Evolutionary conservation across 2,329 filamentous ascomycete species (phyloP), one percentile per base, ranked within the genome.

Genomic region (Ampelomyces quisqualis): DNA sequence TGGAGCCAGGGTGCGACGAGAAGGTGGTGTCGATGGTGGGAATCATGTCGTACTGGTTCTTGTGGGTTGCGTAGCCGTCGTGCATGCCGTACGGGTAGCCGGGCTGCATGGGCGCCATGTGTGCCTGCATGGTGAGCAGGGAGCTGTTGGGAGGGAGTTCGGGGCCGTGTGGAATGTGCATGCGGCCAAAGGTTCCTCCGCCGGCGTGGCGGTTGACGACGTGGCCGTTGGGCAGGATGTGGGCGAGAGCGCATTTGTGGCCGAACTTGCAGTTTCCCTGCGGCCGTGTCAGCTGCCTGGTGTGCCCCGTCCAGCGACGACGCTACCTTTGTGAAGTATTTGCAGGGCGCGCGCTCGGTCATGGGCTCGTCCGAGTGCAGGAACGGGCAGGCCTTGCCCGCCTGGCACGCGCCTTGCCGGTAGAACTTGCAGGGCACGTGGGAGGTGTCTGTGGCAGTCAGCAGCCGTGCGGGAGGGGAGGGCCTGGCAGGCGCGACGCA

Each of bases 371-470:
- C 83, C 51, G 94, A 91, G 73, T 98, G 93, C 60, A 90, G 88
- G 72, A 97, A 98, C 27, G 93, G 93, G 74, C 93, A 98, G 53
- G 90, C 89, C 68, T 87, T 88, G 58, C 93, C 93, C 43, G 93
- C 93, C 78, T 97, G 91, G 70, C 93, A 98, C 61, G 89, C 84
- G 68, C 91, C 90, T 74, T 95, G 89, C 38, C 90, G 85, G 72
- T 93, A 98, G 85, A 98, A 98, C 78, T 97, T 97, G 86, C 93
- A 98, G 26, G 93, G 93, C 30, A 98, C 93, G 74, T 97, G 93
- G 48, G 90, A 86, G 13, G 93, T 95, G 70, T 95, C 91, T 96
- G 46, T 28, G 21, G 32, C 31, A 50, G 62, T 60, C 41, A 63
- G 53, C 46, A 43, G 26, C 31, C 17, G 13, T 10, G 3, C 10